Percentiles rank a stretch among this genome's conserved stretches.
phyloP scores from a whole-genome alignment of 768 basidiomycete genomes.

The Hygrophoropsis aurantiaca region DNA sequence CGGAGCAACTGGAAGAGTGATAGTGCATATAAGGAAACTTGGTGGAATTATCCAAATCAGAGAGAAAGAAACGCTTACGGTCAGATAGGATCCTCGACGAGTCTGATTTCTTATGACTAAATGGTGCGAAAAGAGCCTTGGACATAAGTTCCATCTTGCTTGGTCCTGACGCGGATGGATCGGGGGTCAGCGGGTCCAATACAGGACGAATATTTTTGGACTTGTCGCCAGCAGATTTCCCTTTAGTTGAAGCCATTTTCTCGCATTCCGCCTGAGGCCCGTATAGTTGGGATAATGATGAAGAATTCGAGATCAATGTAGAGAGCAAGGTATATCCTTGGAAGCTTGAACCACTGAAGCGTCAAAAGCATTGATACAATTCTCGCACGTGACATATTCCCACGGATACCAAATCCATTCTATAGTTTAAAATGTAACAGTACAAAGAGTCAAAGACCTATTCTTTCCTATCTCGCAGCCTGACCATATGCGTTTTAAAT shows the following conservation, averaged over 20 bases:
- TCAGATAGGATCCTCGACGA: slow-evolving; percentile 74
- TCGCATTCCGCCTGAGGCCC: slow-evolving; percentile 15
- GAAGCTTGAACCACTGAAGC: neutral
- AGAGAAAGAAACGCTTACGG: slow-evolving; percentile 45
- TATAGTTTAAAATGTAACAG: too few relatives aligned
- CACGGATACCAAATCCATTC: neutral
- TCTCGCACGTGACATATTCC: neutral
- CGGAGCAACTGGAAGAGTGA: slow-evolving; percentile 58
- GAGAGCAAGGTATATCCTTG: neutral
- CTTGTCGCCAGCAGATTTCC: slow-evolving; percentile 19
- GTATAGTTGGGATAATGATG: neutral
- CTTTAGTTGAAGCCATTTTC: slow-evolving; percentile 13
- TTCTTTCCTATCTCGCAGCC: too few relatives aligned
- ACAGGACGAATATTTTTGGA: slow-evolving; percentile 40
- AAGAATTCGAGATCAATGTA: neutral
- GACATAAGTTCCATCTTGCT: slow-evolving; percentile 64
- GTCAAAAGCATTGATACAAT: neutral
- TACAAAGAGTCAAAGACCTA: too few relatives aligned
- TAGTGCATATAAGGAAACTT: neutral
- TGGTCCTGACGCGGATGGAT: slow-evolving; percentile 31
- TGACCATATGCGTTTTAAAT: too few relatives aligned
- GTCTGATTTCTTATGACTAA: slow-evolving; percentile 56
- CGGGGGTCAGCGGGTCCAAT: slow-evolving; percentile 38
- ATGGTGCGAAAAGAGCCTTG: slow-evolving; percentile 70
- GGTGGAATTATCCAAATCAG: slow-evolving; percentile 3